These are phyloP conservation scores for Claviceps humidiphila DNA, from an alignment of 2,329 filamentous ascomycete species.

Conservation along the genomic window DNA sequence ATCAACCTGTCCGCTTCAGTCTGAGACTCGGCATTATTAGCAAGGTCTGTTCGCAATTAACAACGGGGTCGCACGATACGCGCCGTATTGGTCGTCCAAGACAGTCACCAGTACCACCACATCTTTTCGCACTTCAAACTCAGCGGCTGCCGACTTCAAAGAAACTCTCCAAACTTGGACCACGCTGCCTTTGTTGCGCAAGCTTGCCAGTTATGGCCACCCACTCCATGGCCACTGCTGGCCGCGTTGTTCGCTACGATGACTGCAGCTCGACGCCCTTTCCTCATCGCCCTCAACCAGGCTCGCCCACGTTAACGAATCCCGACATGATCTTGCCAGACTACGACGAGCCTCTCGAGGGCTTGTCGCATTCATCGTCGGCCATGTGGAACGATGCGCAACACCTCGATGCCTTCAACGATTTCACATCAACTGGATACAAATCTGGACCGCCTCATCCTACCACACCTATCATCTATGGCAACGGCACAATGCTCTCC, in stretches of 20 bases:
- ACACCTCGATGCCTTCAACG: conserved; percentile 25
- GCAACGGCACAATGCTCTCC: conserved; percentile 55
- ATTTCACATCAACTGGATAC: conserved; percentile 26
- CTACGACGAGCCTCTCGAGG: conserved; percentile 44
- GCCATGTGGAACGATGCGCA: conserved; percentile 38
- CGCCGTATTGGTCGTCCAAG: background rate
- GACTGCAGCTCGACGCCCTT: conserved; percentile 13
- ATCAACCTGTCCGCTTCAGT: background rate
- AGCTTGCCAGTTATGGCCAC: conserved; percentile 17
- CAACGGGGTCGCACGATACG: background rate
- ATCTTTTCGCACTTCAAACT: background rate
- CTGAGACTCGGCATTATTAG: background rate
- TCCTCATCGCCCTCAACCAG: conserved; percentile 39
- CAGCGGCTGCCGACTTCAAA: background rate
- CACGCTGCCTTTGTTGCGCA: background rate
- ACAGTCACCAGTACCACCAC: background rate
- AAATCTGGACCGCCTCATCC: conserved; percentile 33
- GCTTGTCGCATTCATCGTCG: conserved; percentile 37
- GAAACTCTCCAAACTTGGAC: background rate
- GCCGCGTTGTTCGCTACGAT: conserved; percentile 17
- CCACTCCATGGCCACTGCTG: conserved; percentile 13
- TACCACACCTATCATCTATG: conserved; percentile 53
- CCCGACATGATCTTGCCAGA: conserved; percentile 89
- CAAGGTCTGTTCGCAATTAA: background rate
- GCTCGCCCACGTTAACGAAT: conserved; percentile 80